Percentiles rank a stretch among this genome's conserved stretches.
phyloP scores from a whole-genome alignment of 202 grass and related monocot genomes.

The Schoenoplectus tabernaemontani region DNA sequence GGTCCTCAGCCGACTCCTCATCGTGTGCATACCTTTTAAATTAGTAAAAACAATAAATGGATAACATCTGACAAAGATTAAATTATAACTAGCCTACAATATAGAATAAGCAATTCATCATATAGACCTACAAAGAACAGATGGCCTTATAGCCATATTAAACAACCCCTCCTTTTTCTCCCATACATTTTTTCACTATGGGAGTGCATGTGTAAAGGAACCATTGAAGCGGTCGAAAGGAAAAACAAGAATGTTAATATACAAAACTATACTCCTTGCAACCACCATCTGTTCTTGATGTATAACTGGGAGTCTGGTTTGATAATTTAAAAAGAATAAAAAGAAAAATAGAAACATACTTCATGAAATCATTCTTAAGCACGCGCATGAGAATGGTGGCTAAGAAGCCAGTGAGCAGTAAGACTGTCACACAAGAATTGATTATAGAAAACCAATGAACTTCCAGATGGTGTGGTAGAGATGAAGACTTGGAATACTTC shows the following conservation, averaged over 20 bases:
- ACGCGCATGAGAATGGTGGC: slow-evolving; percentile 98
- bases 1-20: slow-evolving; percentile 86
- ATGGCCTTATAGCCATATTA: not conserved
- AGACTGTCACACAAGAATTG: slow-evolving; percentile 90
- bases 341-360: slow-evolving; percentile 39
- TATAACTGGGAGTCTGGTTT: no score
- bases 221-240: not conserved
- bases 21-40: slow-evolving; percentile 87
- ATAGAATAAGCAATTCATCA: not conserved
- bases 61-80: not conserved
- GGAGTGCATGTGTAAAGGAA: not conserved
- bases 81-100: not conserved
- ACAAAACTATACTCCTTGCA: not conserved
- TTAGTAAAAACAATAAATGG: not conserved
- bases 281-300: not conserved
- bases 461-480: slow-evolving; percentile 72
- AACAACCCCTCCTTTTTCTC: not conserved
- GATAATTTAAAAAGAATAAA: no score
- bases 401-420: slow-evolving; percentile 90
- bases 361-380: slow-evolving; percentile 95
- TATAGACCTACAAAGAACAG: not conserved
- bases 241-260: not conserved
- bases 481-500: slow-evolving; percentile 86
- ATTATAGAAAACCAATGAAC: slow-evolving; percentile 99
- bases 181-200: not conserved